Base-by-base conservation (phyloP, 148 eudicot species). In the Heliamphora exappendiculata region DNA sequence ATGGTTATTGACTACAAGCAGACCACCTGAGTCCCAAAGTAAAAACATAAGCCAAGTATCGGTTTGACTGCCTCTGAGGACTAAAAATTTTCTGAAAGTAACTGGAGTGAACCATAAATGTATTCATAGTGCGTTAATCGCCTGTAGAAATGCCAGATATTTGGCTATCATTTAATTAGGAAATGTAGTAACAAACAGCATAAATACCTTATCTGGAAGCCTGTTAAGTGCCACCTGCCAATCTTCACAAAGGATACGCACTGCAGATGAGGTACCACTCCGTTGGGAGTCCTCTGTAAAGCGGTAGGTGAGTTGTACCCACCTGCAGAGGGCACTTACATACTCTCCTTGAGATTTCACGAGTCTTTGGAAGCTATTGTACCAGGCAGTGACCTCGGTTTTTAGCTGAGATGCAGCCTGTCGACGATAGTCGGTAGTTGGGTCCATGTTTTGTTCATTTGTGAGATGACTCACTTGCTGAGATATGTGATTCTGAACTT, bases 351-450 rank as follows among this genome's bases (percentile, higher is more conserved):
- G 94, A 55, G 78, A 81, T 73, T 84, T 87, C 1, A 85, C 77
- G 26, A 92, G 88, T 68, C 84, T 86, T 74, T 86, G 82, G 72
- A 90, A 90, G 82, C 87, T 90, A 60, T 50, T 74, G 81, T 84
- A 82, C 97, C 92, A 92, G 55, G 86, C 86, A 12, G 75, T 83
- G 62, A 92, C 89, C 81, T 90, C 92, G 36, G 78, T 78, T 78
- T 87, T 88, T 6, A 92, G 89, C 88, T 92, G 94, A 34, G 84
- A 79, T 19, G 91, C 85, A 57, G 92, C 88, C 72, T 90, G 87
- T 39, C 78, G 84, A 74, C 81, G 94, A 81, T 78, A 83, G 36
- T 86, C 78, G 12, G 83, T 84, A 36, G 91, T 88, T 31, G 91
- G 91, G 41, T 87, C 91, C 20, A 80, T 22, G 34, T 54, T 82